phyloP scores from a whole-genome alignment of 164 flowering plant species.

The Euptelea pleiosperma region DNA sequence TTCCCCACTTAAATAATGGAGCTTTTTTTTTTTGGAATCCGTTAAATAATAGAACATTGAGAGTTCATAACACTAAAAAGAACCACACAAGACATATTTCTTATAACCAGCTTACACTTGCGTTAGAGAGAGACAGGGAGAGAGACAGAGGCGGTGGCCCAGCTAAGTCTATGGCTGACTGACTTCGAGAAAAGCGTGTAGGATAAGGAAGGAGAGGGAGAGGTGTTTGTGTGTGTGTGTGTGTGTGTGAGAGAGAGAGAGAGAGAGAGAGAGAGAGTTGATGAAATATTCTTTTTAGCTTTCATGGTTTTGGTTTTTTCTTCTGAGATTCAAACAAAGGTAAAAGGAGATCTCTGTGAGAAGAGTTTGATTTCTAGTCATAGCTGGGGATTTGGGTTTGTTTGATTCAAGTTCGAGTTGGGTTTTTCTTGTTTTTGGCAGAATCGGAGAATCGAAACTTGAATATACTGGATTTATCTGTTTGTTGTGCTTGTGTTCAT shows the following conservation, averaged over 20 bases:
- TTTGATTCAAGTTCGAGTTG: conserved; percentile 7
- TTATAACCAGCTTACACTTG: too few species aligned
- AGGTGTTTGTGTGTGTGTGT: conserved; percentile 3
- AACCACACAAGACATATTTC: conserved; percentile 10
- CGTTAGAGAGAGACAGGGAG: not conserved
- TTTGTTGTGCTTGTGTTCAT: conserved; percentile 14
- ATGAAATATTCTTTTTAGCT: conserved; percentile 24
- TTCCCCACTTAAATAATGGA: too few species aligned
- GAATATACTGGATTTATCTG: conserved; percentile 15
- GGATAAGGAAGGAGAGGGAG: conserved; percentile 29
- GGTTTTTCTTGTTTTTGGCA: conserved; percentile 15
- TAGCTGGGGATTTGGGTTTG: not conserved
- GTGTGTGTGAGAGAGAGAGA: conserved; percentile 16
- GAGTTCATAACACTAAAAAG: conserved; percentile 10
- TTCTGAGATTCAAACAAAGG: conserved; percentile 19
- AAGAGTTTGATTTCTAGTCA: conserved; percentile 1
- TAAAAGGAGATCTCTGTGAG: conserved; percentile 4
- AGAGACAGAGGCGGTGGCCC: conserved; percentile 38
- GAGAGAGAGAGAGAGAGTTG: conserved; percentile 4
- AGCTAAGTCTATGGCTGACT: conserved; percentile 46
- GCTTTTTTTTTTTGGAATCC: too few species aligned
- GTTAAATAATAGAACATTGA: too few species aligned
- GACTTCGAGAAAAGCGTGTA: conserved; percentile 36
- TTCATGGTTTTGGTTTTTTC: conserved; percentile 20
- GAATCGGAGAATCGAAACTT: conserved; percentile 15